Base-by-base conservation (phyloP, 352 stramenopile genomes). In the Phytophthora macrochlamydospora region DNA sequence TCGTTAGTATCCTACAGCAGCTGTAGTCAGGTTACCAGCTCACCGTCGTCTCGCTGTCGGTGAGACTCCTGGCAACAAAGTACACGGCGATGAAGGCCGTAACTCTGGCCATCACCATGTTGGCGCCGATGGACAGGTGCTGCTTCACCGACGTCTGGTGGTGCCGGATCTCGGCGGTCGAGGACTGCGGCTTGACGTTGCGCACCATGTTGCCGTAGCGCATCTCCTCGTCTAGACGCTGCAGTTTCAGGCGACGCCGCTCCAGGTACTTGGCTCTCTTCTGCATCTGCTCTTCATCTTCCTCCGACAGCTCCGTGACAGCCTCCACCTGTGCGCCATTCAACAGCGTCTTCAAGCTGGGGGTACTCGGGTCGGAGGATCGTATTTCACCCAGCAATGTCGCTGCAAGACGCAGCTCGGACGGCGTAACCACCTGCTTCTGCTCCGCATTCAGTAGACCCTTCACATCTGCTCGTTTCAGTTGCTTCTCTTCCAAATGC, bases 71-170 rank as follows among this genome's bases (percentile, higher is more conserved):
- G 1, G 82, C 84, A 29, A 85, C 66, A 63, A 94, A 91, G 69
- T 96, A 96, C 31, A 89, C 67, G 24, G 88, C 86, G 32, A 92
- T 75, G 46, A 94, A 96, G 24, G 86, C 86, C 33, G 86, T 92
- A 32, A 94, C 51, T n/a, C 85, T 81, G 29, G 85, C 87, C 31
- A 87, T 85, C 35, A 96, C 75, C 88, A 96, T 94, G 65, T 96
- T 96, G 35, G 85, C 81, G 24, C 86, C 88, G 51, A 94, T 87
- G 0, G 88, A 94, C 33, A 96, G 58, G 59, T 96, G 86, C 64
- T 93, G 84, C 31, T 80, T 78, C 43, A 86, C 76, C 8, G 77
- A 94, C 38, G 71, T 92, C 51, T 93, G 75, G 60, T 83, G 79
- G 12, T 76, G 61, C 55, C 81, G 67, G 35, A 94, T 59, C 60